These are phyloP conservation scores for Aspergillus avenaceus DNA, from an alignment of 495 filamentous ascomycete genomes.

Conservation along the genomic window DNA sequence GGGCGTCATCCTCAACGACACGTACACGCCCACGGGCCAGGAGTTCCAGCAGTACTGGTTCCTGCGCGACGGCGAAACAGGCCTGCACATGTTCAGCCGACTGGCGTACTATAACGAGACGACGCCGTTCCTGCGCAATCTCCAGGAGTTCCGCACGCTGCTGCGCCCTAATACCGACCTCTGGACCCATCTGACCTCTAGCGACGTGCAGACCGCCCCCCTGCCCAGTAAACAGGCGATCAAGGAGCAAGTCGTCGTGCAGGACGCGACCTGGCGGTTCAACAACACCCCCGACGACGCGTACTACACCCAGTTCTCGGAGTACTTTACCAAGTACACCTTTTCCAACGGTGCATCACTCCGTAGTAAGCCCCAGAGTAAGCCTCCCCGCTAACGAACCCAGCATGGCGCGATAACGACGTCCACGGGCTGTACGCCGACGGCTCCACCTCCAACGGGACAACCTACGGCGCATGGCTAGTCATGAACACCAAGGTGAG, in stretches of 20 bases:
- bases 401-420: constrained; percentile 47
- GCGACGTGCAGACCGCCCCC: constrained; percentile 47
- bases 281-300: constrained; percentile 45
- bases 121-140: constrained; percentile 47
- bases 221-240: constrained; percentile 44
- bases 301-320: constrained; percentile 47
- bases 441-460: constrained; percentile 44
- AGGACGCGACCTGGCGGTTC: constrained; percentile 55
- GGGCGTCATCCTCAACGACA: constrained; percentile 48
- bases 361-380: not conserved
- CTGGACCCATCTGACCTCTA: constrained; percentile 53
- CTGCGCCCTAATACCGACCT: constrained; percentile 51
- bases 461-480: constrained; percentile 52
- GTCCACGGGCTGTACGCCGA: constrained; percentile 54
- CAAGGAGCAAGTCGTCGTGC: constrained; percentile 40
- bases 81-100: constrained; percentile 51
- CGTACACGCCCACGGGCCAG: constrained; percentile 47
- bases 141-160: constrained; percentile 53
- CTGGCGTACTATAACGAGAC: constrained; percentile 50
- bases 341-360: constrained; percentile 36
- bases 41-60: constrained; percentile 56
- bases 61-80: constrained; percentile 51
- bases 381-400: no score
- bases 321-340: constrained; percentile 59
- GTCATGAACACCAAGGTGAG: constrained; percentile 51